phyloP scores from a whole-genome alignment of 2,329 filamentous ascomycete genomes.

The Diaporthe sp. region DNA sequence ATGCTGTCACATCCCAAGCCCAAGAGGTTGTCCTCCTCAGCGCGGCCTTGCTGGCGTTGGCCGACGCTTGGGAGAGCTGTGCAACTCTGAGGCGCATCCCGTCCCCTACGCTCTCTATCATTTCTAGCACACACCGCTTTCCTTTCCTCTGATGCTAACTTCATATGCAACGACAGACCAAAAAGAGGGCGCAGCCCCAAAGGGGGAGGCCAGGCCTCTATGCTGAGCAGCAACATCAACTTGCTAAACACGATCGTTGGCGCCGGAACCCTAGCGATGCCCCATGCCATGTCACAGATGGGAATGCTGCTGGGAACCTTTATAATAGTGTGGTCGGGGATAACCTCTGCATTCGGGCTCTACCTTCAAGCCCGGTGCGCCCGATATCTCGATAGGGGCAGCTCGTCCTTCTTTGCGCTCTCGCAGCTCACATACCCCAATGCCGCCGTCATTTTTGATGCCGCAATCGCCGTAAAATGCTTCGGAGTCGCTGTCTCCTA shows the following conservation, averaged over 20 bases:
- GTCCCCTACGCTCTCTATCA: background rate
- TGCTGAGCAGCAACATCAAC: conserved; percentile 93
- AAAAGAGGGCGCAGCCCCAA: conserved; percentile 75
- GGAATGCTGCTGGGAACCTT: conserved; percentile 87
- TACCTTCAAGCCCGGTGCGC: conserved; percentile 96
- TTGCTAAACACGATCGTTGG: conserved; percentile 97
- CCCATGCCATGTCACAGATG: conserved; percentile 95
- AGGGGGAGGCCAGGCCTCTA: conserved; percentile 85
- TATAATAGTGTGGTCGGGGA: conserved; percentile 91
- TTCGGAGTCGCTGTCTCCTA: conserved; percentile 98
- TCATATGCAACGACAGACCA: conserved; percentile 52
- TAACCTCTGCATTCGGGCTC: conserved; percentile 90
- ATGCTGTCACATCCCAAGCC: background rate
- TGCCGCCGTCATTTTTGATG: conserved; percentile 93
- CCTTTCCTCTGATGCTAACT: conserved; percentile 31
- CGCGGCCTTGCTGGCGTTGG: background rate
- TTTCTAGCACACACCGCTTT: background rate
- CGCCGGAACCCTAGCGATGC: conserved; percentile 94
- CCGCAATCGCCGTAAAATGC: conserved; percentile 96
- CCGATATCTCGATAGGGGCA: conserved; percentile 89
- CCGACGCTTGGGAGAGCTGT: background rate
- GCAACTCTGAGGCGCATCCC: background rate
- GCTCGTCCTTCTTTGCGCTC: conserved; percentile 93
- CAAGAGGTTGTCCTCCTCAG: background rate
- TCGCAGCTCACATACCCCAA: conserved; percentile 98